Evolutionary conservation across 2,329 filamentous ascomycete species (phyloP), one percentile per base, ranked within the genome.

Genomic region (Nigrograna mackinnonii): DNA sequence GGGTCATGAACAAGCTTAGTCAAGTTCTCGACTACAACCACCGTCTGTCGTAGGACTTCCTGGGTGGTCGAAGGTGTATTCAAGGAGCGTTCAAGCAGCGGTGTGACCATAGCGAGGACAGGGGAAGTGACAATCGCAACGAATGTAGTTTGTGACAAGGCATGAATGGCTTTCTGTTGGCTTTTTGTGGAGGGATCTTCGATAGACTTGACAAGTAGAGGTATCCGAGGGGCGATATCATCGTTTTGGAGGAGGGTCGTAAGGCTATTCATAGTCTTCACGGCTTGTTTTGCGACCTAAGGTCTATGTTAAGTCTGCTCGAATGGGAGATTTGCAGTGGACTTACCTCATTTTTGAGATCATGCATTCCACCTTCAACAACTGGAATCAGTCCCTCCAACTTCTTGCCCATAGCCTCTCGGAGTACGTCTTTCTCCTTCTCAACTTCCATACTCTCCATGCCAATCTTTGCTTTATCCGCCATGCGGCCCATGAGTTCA

Each of bases 1-100:
- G 94, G 94, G 67, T 89, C 91, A 70, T 99, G 94, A 20, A 99
- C 94, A 22, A 99, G 84, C 77, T 96, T 97, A 47, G 94, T 99
- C 75, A 99, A 77, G 74, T 99, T 99, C 75, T 99, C 94, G 16
- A 94, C 88, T 38, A 99, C 95, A 41, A 99, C 91, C 21, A 95
- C 91, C 3, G 94, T 96, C 74, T 96, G 92, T 48, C 94, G 87
- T 42, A 96, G 79, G 17, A 97, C 91, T 73, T 99, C 94, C 69
- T 99, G 94, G 3, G 89, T 80, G 4, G 94, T 99, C 13, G 83
- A 83, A 6, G 92, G 94, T 47, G 86, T 92, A 77, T 96, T 96
- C 48, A 99, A 81, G 14, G 91, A 90, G 57, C 94, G 87, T 74
- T 97, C 94, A 20, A 99, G 83, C 55, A 97, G 86, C 34, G 94